Conservation (phyloP, 2,329 filamentous ascomycete species). For the Paecilomyces formosus region DNA sequence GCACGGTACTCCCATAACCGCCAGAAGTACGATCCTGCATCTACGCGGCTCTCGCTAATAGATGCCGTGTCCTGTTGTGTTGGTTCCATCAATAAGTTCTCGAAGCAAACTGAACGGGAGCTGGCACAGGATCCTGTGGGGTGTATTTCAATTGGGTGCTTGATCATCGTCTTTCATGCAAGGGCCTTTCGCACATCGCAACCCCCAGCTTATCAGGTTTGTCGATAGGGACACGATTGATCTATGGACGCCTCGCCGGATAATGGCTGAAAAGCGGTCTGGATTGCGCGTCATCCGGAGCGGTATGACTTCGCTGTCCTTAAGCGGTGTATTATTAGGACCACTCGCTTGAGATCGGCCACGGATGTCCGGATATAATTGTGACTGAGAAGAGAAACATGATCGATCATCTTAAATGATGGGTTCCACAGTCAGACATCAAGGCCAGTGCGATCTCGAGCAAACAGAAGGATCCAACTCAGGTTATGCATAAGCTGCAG, state of each 20-base stretch:
- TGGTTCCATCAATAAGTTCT: too few relatives aligned
- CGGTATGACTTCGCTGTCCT: background rate
- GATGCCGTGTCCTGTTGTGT: too few relatives aligned
- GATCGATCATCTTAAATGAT: background rate
- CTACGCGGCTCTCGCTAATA: too few relatives aligned
- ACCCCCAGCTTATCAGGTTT: background rate
- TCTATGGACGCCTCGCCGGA: background rate
- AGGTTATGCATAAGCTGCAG: background rate
- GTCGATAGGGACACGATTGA: background rate
- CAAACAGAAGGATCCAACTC: background rate
- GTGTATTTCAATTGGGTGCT: background rate
- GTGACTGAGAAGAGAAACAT: background rate
- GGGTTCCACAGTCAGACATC: background rate
- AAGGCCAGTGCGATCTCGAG: background rate
- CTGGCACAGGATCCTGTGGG: background rate
- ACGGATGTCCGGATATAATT: background rate
- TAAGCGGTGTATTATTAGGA: background rate
- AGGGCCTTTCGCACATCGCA: background rate
- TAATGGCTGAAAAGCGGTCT: background rate
- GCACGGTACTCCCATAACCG: too few relatives aligned
- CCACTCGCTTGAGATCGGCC: background rate
- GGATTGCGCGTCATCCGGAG: background rate
- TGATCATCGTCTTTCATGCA: background rate
- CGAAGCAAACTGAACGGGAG: background rate
- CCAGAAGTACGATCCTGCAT: too few relatives aligned